These are phyloP conservation scores for Lentinula edodes DNA, from an alignment of 768 basidiomycete species.

Conservation along the genomic window DNA sequence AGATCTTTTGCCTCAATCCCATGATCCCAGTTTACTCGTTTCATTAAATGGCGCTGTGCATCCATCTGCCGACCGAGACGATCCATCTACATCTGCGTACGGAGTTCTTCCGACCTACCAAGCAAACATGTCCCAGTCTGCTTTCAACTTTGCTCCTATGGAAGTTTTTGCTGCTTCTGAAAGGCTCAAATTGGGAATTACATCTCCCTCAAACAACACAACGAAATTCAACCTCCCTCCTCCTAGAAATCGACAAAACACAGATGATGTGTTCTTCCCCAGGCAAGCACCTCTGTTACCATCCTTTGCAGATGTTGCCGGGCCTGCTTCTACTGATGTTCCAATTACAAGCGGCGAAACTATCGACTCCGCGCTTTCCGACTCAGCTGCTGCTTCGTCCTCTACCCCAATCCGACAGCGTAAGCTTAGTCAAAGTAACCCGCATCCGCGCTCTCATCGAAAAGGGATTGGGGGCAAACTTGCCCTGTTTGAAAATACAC, in stretches of 20 bases:
- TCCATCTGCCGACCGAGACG: constrained; percentile 25
- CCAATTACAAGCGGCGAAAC: neutral
- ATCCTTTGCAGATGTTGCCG: neutral
- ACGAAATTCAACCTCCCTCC: constrained; percentile 32
- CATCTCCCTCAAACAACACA: constrained; percentile 26
- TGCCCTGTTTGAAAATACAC: constrained; percentile 72
- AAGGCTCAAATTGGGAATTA: constrained; percentile 57
- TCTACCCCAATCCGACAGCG: constrained; percentile 54
- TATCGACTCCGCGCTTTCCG: neutral
- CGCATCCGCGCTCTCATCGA: constrained; percentile 54
- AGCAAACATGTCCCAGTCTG: constrained; percentile 44
- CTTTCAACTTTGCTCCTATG: constrained; percentile 71
- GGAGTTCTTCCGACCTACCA: constrained; percentile 67
- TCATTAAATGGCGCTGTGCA: constrained; percentile 14
- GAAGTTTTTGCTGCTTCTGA: constrained; percentile 75
- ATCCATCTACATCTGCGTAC: constrained; percentile 24
- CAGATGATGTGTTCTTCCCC: neutral
- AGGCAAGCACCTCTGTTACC: neutral
- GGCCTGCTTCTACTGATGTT: neutral
- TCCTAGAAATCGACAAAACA: constrained; percentile 10
- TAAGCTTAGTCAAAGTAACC: constrained; percentile 81
- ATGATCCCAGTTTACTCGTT: constrained; percentile 46
- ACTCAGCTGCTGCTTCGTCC: neutral
- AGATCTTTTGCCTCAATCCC: constrained; percentile 35
- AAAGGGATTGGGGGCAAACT: constrained; percentile 75